Conservation (phyloP, 2,329 filamentous ascomycete genomes). For the Cytospora mali region DNA sequence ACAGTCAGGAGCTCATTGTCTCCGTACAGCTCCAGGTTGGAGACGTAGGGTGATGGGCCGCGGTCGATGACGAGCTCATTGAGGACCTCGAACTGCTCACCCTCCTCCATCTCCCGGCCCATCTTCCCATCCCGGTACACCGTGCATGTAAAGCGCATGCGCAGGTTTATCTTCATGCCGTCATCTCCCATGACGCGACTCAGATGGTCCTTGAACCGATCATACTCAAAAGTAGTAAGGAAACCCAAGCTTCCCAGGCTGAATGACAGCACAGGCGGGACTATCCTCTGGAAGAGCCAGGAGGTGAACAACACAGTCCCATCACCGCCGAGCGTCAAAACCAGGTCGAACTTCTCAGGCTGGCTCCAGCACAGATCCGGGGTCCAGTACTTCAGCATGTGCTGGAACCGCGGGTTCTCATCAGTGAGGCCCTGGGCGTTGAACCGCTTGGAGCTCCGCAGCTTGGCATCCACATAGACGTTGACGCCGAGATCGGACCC, state of each 20-base stretch:
- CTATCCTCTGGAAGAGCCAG: slow-evolving; percentile 89
- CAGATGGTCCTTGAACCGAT: slow-evolving; percentile 83
- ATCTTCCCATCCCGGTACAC: slow-evolving; percentile 75
- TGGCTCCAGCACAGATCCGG: slow-evolving; percentile 92
- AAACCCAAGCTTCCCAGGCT: slow-evolving; percentile 85
- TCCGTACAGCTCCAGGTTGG: slow-evolving; percentile 92
- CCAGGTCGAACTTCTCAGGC: slow-evolving; percentile 94
- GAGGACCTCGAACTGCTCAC: slow-evolving; percentile 95
- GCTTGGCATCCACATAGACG: slow-evolving; percentile 97
- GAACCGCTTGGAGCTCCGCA: slow-evolving; percentile 86
- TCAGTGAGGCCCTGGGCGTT: slow-evolving; percentile 72
- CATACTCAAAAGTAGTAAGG: slow-evolving; percentile 84
- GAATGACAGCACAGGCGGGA: slow-evolving; percentile 83
- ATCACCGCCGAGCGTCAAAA: slow-evolving; percentile 84
- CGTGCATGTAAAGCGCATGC: slow-evolving; percentile 98
- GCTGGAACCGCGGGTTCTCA: slow-evolving; percentile 73
- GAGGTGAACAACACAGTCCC: slow-evolving; percentile 87
- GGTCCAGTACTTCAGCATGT: slow-evolving; percentile 94
- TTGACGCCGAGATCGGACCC: slow-evolving; percentile 89
- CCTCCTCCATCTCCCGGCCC: slow-evolving; percentile 74
- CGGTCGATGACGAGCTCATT: slow-evolving; percentile 99
- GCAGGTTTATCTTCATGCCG: slow-evolving; percentile 95
- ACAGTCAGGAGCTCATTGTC: slow-evolving; percentile 94
- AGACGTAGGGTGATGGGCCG: slow-evolving; percentile 94
- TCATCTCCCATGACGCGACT: slow-evolving; percentile 89